Evolutionary conservation across 2,329 filamentous ascomycete genomes (phyloP).

Genomic region (Cladophialophora bantiana): DNA sequence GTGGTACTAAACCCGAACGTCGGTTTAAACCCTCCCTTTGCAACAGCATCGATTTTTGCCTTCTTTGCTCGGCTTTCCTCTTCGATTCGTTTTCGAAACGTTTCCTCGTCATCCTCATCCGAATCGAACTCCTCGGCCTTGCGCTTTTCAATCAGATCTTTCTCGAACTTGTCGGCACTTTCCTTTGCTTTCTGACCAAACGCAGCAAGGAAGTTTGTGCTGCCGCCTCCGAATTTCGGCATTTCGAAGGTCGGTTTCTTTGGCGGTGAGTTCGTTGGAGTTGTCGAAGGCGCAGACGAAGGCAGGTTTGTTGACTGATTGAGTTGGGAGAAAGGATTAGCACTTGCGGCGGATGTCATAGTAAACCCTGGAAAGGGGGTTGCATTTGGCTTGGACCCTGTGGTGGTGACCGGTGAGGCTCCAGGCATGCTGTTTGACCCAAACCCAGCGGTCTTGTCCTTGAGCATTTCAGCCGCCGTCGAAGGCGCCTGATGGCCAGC

Average conservation of each 20-base stretch:
- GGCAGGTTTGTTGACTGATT: conserved; percentile 7
- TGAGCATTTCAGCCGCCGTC: conserved; percentile 15
- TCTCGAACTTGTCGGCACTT: conserved; percentile 49
- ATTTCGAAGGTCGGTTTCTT: conserved; percentile 40
- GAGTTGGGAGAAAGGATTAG: conserved; percentile 25
- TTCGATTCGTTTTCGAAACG: conserved; percentile 56
- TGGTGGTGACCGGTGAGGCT: not conserved
- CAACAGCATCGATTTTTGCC: conserved; percentile 49
- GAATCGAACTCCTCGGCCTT: conserved; percentile 61
- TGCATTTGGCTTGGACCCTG: conserved; percentile 18
- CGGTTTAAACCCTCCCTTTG: conserved; percentile 44
- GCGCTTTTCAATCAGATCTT: conserved; percentile 55
- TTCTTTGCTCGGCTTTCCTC: conserved; percentile 56
- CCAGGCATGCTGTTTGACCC: conserved; percentile 3
- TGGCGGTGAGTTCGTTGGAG: conserved; percentile 38
- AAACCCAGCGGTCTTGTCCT: conserved; percentile 17
- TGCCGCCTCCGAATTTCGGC: conserved; percentile 46
- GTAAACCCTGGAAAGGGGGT: conserved; percentile 12
- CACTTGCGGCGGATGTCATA: not conserved
- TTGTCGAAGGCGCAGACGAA: conserved; percentile 32
- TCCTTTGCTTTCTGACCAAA: conserved; percentile 48
- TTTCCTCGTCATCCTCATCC: conserved; percentile 59
- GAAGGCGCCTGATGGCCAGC: conserved; percentile 1
- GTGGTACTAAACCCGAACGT: conserved; percentile 22
- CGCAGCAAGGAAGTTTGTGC: conserved; percentile 51